Conservation (phyloP, 345 rosid species). For the Brassica nigra region DNA sequence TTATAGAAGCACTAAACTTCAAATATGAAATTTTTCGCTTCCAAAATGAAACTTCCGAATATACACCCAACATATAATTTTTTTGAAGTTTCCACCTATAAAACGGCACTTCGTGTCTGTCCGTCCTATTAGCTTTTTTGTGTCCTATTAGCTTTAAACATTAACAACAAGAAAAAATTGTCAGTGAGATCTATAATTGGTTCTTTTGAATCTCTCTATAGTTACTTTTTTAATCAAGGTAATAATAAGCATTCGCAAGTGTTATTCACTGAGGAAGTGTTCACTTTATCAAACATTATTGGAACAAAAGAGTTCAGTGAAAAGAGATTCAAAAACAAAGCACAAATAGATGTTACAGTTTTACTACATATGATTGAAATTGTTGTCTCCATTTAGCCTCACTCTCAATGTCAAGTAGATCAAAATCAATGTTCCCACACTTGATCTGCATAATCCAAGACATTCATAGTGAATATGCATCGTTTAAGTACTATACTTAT, state of each 20-base stretch:
- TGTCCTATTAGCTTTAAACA: too few species aligned
- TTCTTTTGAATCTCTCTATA: too few species aligned
- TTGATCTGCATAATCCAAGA: conserved; percentile 64
- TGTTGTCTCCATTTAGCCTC: conserved; percentile 56
- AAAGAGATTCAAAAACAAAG: conserved; percentile 16
- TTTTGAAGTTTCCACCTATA: too few species aligned
- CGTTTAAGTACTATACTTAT: neutral
- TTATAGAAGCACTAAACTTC: too few species aligned
- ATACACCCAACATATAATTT: too few species aligned
- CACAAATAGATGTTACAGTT: conserved; percentile 16
- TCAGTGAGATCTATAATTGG: too few species aligned
- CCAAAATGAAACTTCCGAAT: too few species aligned
- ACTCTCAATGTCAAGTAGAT: conserved; percentile 85
- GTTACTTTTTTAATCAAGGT: neutral
- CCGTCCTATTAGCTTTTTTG: too few species aligned
- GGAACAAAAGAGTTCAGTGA: conserved; percentile 19
- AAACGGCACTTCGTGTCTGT: too few species aligned
- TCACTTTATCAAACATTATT: conserved; percentile 33
- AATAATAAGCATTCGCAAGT: neutral
- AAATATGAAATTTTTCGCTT: too few species aligned
- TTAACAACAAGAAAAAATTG: too few species aligned
- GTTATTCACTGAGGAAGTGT: conserved; percentile 24
- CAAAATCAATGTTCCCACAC: conserved; percentile 79
- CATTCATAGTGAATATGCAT: neutral
- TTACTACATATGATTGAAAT: conserved; percentile 48